phyloP scores from a whole-genome alignment of 2,329 filamentous ascomycete species.

The Zelopaecilomyces penicillatus region DNA sequence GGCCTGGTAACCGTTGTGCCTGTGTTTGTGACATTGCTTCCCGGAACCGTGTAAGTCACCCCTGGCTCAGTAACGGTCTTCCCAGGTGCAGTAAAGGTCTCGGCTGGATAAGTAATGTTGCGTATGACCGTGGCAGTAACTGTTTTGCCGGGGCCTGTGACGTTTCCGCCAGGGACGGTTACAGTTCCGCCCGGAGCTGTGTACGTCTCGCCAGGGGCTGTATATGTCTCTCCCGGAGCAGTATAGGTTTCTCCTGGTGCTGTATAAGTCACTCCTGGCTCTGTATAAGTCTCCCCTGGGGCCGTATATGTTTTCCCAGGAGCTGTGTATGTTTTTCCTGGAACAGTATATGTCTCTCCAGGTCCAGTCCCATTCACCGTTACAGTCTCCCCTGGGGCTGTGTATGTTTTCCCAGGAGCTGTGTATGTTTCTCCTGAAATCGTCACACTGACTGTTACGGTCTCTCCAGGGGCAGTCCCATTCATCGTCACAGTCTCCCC shows the following conservation, averaged over 20 bases:
- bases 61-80: conserved; percentile 4
- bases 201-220: neutral
- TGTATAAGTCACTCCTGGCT: neutral
- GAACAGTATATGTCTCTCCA: conserved; percentile 4
- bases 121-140: conserved; percentile 8
- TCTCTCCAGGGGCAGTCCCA: too few relatives aligned
- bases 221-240: too few relatives aligned
- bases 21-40: conserved; percentile 2
- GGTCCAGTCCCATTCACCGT: neutral
- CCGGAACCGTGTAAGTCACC: conserved; percentile 18
- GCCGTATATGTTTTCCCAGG: neutral
- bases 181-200: conserved; percentile 8
- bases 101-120: conserved; percentile 7
- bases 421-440: neutral
- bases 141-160: conserved; percentile 4
- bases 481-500: conserved; percentile 6
- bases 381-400: conserved; percentile 7
- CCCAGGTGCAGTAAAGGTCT: conserved; percentile 6
- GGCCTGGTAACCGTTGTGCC: conserved; percentile 9
- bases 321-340: conserved; percentile 9
- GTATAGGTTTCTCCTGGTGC: neutral
- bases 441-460: too few relatives aligned
- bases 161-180: conserved; percentile 8
- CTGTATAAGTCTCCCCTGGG: neutral
- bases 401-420: neutral